These are phyloP conservation scores for Neopestalotiopsis sp. DNA, from an alignment of 2,329 filamentous ascomycete genomes.

Conservation along the genomic window DNA sequence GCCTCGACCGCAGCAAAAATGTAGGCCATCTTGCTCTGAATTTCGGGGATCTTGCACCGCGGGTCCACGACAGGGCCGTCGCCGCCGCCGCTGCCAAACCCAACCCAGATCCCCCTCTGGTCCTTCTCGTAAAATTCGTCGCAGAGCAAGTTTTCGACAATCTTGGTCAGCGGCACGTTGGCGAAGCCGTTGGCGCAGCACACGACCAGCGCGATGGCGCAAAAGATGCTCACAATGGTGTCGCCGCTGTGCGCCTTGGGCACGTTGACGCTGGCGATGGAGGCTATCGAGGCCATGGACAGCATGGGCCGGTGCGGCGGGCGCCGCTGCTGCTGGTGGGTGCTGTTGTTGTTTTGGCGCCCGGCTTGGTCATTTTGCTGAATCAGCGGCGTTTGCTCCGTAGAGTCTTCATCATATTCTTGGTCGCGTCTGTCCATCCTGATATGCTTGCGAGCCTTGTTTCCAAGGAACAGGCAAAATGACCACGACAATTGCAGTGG, in stretches of 20 bases:
- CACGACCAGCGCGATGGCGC: constrained; percentile 38
- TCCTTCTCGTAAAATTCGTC: constrained; percentile 39
- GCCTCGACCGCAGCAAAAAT: constrained; percentile 38
- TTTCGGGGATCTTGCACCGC: constrained; percentile 38
- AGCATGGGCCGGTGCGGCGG: constrained; percentile 26
- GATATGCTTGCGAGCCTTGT: neutral
- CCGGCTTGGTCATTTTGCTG: too few species aligned
- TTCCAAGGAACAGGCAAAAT: neutral
- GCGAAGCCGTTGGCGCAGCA: constrained; percentile 36
- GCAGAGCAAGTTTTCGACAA: constrained; percentile 45
- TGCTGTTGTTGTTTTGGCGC: neutral
- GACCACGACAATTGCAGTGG: neutral
- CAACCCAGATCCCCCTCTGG: constrained; percentile 24
- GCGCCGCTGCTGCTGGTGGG: constrained; percentile 20
- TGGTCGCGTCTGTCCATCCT: constrained; percentile 7
- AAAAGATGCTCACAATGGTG: constrained; percentile 39
- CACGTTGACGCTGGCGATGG: constrained; percentile 25
- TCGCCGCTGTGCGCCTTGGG: constrained; percentile 31
- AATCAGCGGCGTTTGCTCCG: constrained; percentile 18
- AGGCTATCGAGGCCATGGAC: constrained; percentile 31
- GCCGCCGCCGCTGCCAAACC: neutral
- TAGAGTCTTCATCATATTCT: neutral
- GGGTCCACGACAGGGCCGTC: constrained; percentile 40
- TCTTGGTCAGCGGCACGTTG: constrained; percentile 38
- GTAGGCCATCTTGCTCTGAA: constrained; percentile 43